Conservation (phyloP, 331 rosid species). For the Saraca asoca region DNA sequence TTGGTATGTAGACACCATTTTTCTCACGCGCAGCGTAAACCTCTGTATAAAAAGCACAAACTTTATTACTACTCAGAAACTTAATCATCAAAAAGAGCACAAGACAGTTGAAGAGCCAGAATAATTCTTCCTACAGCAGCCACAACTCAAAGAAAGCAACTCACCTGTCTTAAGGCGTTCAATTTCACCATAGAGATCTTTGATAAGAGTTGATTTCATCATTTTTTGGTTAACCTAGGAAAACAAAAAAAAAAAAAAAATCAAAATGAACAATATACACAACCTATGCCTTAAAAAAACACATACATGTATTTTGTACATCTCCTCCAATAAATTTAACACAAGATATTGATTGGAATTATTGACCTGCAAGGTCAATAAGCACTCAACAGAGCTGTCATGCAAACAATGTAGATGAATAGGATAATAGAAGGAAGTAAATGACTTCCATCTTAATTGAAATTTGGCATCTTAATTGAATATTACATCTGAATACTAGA, state of each 20-base stretch:
- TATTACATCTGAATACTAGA: background rate
- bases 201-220: slow-evolving; percentile 90
- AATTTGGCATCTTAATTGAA: background rate
- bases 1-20: slow-evolving; percentile 83
- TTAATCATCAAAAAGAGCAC: background rate
- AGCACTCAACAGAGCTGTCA: background rate
- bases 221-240: slow-evolving; percentile 81
- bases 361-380: no score
- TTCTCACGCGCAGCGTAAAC: slow-evolving; percentile 89
- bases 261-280: background rate
- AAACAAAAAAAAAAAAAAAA: background rate
- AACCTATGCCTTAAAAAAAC: no score
- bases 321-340: no score
- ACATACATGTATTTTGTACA: no score
- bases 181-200: slow-evolving; percentile 92
- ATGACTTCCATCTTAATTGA: no score
- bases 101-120: slow-evolving; percentile 5
- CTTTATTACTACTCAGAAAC: slow-evolving; percentile 17
- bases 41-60: slow-evolving; percentile 52
- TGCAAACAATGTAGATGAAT: background rate
- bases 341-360: no score
- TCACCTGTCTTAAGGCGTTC: slow-evolving; percentile 86
- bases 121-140: slow-evolving; percentile 19
- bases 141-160: slow-evolving; percentile 38
- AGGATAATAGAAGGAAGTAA: no score